A percentile compares a stretch with the other conserved stretches of the same genome.
These are phyloP conservation scores for Naganishia sp. DNA, from an alignment of 1,284 basidiomycete genomes.

Conservation along the genomic window DNA sequence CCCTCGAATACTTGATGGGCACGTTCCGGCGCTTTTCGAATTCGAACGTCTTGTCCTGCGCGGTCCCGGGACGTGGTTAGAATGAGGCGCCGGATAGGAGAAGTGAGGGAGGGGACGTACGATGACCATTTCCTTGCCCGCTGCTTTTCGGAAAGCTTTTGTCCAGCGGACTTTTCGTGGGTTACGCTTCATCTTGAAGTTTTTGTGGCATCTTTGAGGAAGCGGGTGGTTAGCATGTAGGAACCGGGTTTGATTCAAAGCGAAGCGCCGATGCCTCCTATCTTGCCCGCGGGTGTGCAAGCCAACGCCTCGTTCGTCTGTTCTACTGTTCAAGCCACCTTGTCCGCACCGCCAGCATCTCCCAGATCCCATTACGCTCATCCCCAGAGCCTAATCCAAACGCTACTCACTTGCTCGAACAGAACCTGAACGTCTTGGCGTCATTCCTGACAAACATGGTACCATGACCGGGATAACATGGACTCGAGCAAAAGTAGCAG, in stretches of 20 bases:
- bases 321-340: background rate
- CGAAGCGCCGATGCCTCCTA: background rate
- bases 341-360: background rate
- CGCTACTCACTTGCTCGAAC: slow-evolving; percentile 80
- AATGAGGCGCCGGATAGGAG: background rate
- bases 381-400: background rate
- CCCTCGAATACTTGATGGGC: slow-evolving; percentile 95
- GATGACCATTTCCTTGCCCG: slow-evolving; percentile 99
- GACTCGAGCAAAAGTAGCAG: slow-evolving; percentile 89
- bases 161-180: slow-evolving; percentile 99
- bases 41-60: slow-evolving; percentile 93
- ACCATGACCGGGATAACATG: slow-evolving; percentile 91
- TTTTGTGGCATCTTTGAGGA: slow-evolving; percentile 82
- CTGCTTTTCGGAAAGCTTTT: slow-evolving; percentile 97
- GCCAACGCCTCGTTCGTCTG: no score
- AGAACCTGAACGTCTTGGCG: slow-evolving; percentile 94
- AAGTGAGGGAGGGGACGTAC: slow-evolving; percentile 58
- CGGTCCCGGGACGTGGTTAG: background rate
- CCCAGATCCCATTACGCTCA: no score
- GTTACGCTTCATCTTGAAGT: slow-evolving; percentile 99
- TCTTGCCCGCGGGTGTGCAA: no score
- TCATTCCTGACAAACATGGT: slow-evolving; percentile 95
- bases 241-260: background rate
- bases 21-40: slow-evolving; percentile 99
- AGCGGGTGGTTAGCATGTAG: background rate